Evolutionary conservation across 345 rosid genomes (phyloP).

Genomic region (Hibiscus mutabilis): DNA sequence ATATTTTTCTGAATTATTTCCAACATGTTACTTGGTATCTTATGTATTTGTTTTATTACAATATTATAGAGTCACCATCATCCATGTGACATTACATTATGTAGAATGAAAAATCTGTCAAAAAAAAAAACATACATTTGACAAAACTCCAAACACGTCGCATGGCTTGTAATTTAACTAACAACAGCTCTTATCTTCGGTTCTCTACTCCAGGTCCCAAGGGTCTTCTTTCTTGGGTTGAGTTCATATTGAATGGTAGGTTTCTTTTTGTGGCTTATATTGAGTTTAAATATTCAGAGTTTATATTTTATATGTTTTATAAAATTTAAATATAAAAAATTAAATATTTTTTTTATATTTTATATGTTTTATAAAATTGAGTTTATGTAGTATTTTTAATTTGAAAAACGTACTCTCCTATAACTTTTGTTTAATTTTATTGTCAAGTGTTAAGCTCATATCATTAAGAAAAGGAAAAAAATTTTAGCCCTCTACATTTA

Average conservation of each 20-base stretch:
- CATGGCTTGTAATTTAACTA: slow-evolving; percentile 9
- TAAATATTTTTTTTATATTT: no score
- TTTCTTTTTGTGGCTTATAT: not conserved
- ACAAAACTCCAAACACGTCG: slow-evolving; percentile 3
- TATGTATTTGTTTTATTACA: not conserved
- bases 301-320: no score
- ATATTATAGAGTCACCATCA: slow-evolving; percentile 5
- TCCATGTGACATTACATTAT: slow-evolving; percentile 14
- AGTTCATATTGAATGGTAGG: not conserved
- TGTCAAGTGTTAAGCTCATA: no score
- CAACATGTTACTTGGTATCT: not conserved
- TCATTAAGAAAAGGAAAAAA: no score
- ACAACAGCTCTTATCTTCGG: not conserved
- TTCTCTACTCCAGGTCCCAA: not conserved
- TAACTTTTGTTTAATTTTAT: no score
- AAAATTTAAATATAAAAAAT: no score
- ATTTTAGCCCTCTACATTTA: no score
- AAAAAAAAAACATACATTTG: not conserved
- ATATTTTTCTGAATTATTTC: slow-evolving; percentile 5
- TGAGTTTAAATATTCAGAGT: no score
- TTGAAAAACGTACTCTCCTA: no score
- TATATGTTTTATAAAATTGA: no score
- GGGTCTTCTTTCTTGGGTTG: not conserved
- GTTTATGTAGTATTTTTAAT: no score
- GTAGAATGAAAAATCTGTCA: not conserved